A percentile compares a stretch with the other conserved stretches of the same genome.
These are phyloP conservation scores for Silene latifolia DNA, from an alignment of 148 eudicot genomes.

Conservation along the genomic window DNA sequence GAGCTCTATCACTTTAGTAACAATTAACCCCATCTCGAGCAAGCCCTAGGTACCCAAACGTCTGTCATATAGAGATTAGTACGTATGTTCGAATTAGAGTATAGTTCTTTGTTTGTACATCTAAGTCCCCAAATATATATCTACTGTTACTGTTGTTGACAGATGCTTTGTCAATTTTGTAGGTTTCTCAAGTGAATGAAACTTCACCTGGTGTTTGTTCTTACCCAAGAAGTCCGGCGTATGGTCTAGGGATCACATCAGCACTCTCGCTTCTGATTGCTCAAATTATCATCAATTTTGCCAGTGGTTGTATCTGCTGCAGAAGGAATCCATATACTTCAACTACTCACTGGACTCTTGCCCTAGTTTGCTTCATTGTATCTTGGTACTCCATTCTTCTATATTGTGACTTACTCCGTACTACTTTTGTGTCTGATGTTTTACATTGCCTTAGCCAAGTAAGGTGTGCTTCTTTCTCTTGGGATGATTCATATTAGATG, in stretches of 20 bases:
- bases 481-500: neutral
- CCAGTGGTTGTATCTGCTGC: constrained; percentile 76
- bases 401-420: neutral
- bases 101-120: too few species aligned
- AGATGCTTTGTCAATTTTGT: constrained; percentile 19
- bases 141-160: neutral
- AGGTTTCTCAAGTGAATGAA: constrained; percentile 50
- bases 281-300: constrained; percentile 53
- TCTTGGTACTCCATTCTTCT: constrained; percentile 61
- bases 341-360: constrained; percentile 48
- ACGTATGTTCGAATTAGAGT: too few species aligned
- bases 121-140: too few species aligned
- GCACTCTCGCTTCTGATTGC: constrained; percentile 66
- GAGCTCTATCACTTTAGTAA: too few species aligned
- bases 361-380: constrained; percentile 66
- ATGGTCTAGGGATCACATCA: constrained; percentile 65
- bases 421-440: neutral
- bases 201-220: constrained; percentile 53
- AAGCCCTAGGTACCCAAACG: too few species aligned
- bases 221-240: constrained; percentile 81
- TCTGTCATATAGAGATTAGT: too few species aligned
- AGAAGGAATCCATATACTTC: constrained; percentile 47
- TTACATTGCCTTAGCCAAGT: neutral
- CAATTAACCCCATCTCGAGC: too few species aligned
- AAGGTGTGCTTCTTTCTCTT: too few species aligned